These are phyloP conservation scores for Heliamphora pulchella DNA, from an alignment of 179 eudicot species.

Conservation along the genomic window DNA sequence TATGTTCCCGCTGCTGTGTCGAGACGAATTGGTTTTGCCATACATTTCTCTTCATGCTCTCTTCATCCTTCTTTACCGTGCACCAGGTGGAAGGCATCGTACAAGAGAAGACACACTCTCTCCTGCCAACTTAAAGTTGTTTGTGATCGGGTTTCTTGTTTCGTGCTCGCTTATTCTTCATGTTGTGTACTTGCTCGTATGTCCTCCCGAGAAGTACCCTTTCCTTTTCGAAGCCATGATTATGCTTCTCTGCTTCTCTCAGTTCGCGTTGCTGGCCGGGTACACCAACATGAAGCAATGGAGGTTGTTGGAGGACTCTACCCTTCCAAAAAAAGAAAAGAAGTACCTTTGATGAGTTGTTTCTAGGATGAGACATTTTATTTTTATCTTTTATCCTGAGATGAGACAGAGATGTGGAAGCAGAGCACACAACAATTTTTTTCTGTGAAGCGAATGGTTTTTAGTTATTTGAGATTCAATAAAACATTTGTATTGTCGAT, in stretches of 20 bases:
- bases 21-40: constrained; percentile 58
- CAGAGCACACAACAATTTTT: background rate
- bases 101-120: constrained; percentile 7
- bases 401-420: background rate
- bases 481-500: too few species aligned
- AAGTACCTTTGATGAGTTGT: constrained; percentile 15
- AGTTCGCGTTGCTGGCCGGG: constrained; percentile 54
- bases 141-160: constrained; percentile 27
- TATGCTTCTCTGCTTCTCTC: constrained; percentile 82
- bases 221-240: constrained; percentile 87
- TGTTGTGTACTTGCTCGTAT: constrained; percentile 43
- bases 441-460: background rate
- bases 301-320: constrained; percentile 36
- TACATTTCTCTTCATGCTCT: constrained; percentile 55
- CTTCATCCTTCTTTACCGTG: constrained; percentile 55
- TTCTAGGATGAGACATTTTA: background rate
- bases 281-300: constrained; percentile 73
- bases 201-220: constrained; percentile 77
- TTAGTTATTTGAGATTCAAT: background rate
- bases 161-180: constrained; percentile 54
- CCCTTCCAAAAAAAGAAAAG: constrained; percentile 38
- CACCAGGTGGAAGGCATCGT: constrained; percentile 41
- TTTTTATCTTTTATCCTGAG: background rate
- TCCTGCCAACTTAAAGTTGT: constrained; percentile 21
- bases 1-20: constrained; percentile 77